Evolutionary conservation across 2,329 filamentous ascomycete genomes (phyloP).

Genomic region (Lizonia empirigonia): DNA sequence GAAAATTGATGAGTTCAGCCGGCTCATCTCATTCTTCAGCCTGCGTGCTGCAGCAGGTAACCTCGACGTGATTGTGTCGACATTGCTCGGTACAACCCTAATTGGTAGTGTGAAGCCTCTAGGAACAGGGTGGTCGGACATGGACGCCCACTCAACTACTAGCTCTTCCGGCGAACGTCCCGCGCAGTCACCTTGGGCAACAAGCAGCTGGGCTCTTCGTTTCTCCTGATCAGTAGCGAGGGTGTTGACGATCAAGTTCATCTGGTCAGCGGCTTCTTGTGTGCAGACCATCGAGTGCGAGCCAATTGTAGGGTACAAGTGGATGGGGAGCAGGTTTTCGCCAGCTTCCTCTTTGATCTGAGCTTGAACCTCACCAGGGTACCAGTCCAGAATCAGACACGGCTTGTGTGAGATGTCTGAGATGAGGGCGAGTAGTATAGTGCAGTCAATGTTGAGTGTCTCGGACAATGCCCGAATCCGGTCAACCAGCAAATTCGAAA

Average conservation of each 20-base stretch:
- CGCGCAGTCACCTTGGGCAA: constrained; percentile 52
- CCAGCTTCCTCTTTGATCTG: constrained; percentile 69
- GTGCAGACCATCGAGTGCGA: constrained; percentile 68
- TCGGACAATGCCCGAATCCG: constrained; percentile 48
- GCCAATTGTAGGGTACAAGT: constrained; percentile 67
- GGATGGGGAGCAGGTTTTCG: constrained; percentile 63
- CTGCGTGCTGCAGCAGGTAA: constrained; percentile 55
- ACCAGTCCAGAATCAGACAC: constrained; percentile 55
- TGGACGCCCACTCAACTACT: constrained; percentile 34
- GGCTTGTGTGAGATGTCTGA: constrained; percentile 72
- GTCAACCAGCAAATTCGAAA: constrained; percentile 47
- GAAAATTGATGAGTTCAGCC: constrained; percentile 72
- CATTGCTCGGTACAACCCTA: constrained; percentile 55
- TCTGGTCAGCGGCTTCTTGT: constrained; percentile 66
- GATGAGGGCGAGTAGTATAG: constrained; percentile 72
- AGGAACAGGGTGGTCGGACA: constrained; percentile 63
- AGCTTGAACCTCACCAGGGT: constrained; percentile 64
- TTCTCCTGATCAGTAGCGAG: constrained; percentile 52
- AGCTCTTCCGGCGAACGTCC: constrained; percentile 22
- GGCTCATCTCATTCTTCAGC: constrained; percentile 58
- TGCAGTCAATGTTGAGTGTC: constrained; percentile 67
- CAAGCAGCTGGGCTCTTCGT: constrained; percentile 62
- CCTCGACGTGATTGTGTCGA: constrained; percentile 40
- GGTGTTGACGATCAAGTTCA: constrained; percentile 54
- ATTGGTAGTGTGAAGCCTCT: constrained; percentile 66